Conservation (phyloP, 2,329 filamentous ascomycete species). For the Trichoderma sp. region DNA sequence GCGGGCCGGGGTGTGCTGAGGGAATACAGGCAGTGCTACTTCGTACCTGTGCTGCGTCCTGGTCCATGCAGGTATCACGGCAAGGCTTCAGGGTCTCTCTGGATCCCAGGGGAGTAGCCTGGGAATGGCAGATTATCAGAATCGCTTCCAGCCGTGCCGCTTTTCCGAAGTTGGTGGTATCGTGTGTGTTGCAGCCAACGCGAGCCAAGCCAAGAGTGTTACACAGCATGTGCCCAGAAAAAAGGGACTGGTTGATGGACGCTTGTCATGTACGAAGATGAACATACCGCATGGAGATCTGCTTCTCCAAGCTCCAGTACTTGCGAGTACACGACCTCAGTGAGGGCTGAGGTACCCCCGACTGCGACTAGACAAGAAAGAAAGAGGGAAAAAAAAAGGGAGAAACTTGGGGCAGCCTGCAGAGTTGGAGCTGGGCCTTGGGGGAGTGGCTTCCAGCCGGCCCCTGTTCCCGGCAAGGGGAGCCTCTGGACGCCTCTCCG, state of each 20-base stretch:
- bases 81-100: neutral
- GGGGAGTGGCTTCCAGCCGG: neutral
- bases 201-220: conserved; percentile 13
- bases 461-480: conserved; percentile 6
- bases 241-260: neutral
- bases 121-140: neutral
- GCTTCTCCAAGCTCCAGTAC: neutral
- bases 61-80: neutral
- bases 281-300: neutral
- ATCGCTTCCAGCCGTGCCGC: conserved; percentile 3
- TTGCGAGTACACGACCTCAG: neutral
- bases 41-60: neutral
- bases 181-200: conserved; percentile 4
- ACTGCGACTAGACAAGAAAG: neutral
- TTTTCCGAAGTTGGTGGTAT: conserved; percentile 5
- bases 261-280: neutral
- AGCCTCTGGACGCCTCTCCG: neutral
- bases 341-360: neutral
- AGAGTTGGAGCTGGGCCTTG: neutral
- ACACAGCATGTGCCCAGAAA: conserved; percentile 1
- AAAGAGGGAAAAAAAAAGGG: neutral
- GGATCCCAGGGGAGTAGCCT: neutral
- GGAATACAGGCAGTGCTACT: neutral
- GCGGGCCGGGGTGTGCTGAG: neutral
- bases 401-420: neutral